Evolutionary conservation across 2,329 filamentous ascomycete genomes (phyloP), one percentile per base, ranked within the genome.

Genomic region (Botrytis fabae): DNA sequence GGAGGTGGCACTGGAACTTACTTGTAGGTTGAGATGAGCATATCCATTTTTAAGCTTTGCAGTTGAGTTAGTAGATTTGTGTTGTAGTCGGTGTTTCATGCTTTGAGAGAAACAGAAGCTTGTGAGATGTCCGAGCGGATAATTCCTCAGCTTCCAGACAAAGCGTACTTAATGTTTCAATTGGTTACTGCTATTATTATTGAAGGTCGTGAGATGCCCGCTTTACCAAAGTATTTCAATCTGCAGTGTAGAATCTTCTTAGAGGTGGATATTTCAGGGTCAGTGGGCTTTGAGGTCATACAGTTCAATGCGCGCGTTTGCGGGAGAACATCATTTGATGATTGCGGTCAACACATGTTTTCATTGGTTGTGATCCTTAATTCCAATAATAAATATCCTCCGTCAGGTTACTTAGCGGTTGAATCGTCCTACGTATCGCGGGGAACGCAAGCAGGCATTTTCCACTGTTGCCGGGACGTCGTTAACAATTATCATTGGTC

Each of bases 51-150:
- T 25, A 63, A 63, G 61, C 61, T 63, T 63, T 63, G 61, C 25
- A n/a, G 61, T 63, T 14, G 61, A 44, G 8, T 63, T 57, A 16
- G 35, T 25, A 25, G n/a, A 42, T 57, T 42, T 48, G 51, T 68
- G 63, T 68, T 64, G 40, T 48, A 57, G 62, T 28, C 35, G 44
- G 40, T 40, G 62, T 61, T 70, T 62, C 54, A 61, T 69, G 65
- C n/a, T 60, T 35, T 42, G 51, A 25, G 48, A 48, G n/a, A 46
- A 48, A 65, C 68, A 59, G 48, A 66, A 54, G 28, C 62, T 48
- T n/a, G 61, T 51, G 51, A 40, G 35, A 64, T 51, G 70, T 72
- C 70, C 70, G 44, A 72, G 70, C 70, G 64, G 70, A 59, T 28
- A 35, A 40, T 69, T 69, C 62, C 62, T 69, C 62, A 48, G 68